Conservation (phyloP, 495 filamentous ascomycete genomes). For the Tuber indicum region DNA sequence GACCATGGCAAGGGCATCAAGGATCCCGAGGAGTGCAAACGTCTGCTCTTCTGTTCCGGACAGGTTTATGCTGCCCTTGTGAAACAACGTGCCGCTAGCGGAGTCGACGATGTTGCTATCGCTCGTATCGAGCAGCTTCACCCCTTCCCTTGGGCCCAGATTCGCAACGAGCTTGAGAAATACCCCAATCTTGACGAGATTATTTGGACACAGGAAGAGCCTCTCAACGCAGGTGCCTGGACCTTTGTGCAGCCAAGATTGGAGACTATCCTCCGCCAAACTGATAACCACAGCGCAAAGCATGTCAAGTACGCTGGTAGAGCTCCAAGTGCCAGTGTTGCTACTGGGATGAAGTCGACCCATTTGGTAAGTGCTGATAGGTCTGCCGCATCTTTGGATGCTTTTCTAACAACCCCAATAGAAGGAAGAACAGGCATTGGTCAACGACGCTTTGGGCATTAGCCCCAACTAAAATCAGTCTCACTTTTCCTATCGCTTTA, state of each 20-base stretch:
- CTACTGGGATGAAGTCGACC: conserved; percentile 79
- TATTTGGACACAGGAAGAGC: conserved; percentile 95
- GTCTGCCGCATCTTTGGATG: neutral
- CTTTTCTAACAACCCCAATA: conserved; percentile 15
- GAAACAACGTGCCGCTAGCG: conserved; percentile 81
- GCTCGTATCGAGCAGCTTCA: conserved; percentile 95
- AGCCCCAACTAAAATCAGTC: conserved; percentile 7
- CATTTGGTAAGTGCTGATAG: conserved; percentile 50
- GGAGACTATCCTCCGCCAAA: conserved; percentile 84
- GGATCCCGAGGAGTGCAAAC: conserved; percentile 82
- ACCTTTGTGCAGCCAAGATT: conserved; percentile 90
- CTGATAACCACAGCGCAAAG: conserved; percentile 80
- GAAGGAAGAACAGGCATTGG: conserved; percentile 88
- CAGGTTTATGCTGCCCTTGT: conserved; percentile 85
- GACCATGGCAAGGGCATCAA: conserved; percentile 67
- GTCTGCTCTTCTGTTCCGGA: conserved; percentile 87
- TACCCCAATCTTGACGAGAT: conserved; percentile 97
- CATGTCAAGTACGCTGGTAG: conserved; percentile 97
- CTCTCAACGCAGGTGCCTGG: conserved; percentile 93
- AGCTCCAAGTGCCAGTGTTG: conserved; percentile 80
- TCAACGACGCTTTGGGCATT: conserved; percentile 60
- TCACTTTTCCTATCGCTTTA: conserved; percentile 3
- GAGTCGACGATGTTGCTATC: conserved; percentile 81
- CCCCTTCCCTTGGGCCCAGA: conserved; percentile 96
- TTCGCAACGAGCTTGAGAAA: conserved; percentile 87